A percentile compares a stretch with the other conserved stretches of the same genome.
Evolutionary conservation across 1,284 basidiomycete species (phyloP).

Genomic region (Malassezia furfur): DNA sequence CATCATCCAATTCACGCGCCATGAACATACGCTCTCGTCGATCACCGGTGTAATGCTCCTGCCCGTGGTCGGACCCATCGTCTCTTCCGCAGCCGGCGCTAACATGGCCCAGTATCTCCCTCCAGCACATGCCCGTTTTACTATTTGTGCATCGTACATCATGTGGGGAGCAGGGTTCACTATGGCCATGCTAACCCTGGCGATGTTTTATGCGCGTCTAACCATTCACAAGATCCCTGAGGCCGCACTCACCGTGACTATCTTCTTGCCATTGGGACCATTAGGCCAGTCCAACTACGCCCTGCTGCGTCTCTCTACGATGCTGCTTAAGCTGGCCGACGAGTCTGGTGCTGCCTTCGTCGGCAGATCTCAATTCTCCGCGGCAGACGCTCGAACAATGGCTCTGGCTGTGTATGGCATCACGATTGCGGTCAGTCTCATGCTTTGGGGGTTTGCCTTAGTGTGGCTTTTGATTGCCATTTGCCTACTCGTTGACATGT

Average conservation of each 20-base stretch:
- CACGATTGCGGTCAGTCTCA: conserved; percentile 38
- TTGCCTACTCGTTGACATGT: conserved; percentile 32
- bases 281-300: conserved; percentile 60
- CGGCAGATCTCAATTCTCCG: conserved; percentile 7
- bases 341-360: conserved; percentile 14
- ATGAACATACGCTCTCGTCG: conserved; percentile 55
- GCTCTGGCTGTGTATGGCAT: conserved; percentile 27
- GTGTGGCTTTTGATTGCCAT: conserved; percentile 50
- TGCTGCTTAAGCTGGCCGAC: conserved; percentile 18
- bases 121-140: conserved; percentile 53
- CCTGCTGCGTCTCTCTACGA: conserved; percentile 51
- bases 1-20: conserved; percentile 61
- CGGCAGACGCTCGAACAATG: conserved; percentile 21
- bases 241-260: conserved; percentile 54
- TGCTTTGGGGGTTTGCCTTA: conserved; percentile 52
- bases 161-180: conserved; percentile 51
- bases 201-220: conserved; percentile 55
- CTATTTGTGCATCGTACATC: conserved; percentile 52
- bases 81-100: conserved; percentile 60
- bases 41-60: conserved; percentile 51
- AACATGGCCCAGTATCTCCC: conserved; percentile 56
- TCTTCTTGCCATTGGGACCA: conserved; percentile 56
- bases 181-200: conserved; percentile 52
- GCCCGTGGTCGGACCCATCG: conserved; percentile 63
- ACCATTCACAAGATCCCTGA: conserved; percentile 50